phyloP scores from a whole-genome alignment of 495 filamentous ascomycete genomes.

The Podospora tetraspora region DNA sequence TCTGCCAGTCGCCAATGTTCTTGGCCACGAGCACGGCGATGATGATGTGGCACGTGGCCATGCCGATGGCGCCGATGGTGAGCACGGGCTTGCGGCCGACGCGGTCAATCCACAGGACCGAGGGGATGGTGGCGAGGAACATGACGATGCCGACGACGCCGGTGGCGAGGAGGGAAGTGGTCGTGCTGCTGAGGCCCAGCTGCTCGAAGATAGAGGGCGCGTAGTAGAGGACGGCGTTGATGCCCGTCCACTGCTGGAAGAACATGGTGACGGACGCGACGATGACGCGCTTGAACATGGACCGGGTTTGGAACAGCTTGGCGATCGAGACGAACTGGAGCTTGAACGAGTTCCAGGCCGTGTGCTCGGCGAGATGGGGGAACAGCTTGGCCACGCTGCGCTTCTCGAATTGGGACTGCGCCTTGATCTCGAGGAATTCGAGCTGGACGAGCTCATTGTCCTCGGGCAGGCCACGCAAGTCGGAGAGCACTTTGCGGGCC shows the following conservation, averaged over 20 bases:
- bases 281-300: constrained; percentile 72
- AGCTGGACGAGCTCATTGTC: constrained; percentile 64
- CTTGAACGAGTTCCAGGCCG: constrained; percentile 56
- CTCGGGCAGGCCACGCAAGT: constrained; percentile 53
- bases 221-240: constrained; percentile 67
- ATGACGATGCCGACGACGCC: constrained; percentile 77
- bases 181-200: constrained; percentile 59
- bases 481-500: constrained; percentile 60
- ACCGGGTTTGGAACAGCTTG: constrained; percentile 63
- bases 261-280: constrained; percentile 65
- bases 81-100: constrained; percentile 55
- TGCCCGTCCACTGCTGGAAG: constrained; percentile 74
- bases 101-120: constrained; percentile 61
- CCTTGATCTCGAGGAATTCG: constrained; percentile 79
- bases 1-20: constrained; percentile 53
- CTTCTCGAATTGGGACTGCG: constrained; percentile 75
- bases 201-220: constrained; percentile 68
- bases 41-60: constrained; percentile 62
- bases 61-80: constrained; percentile 52
- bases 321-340: constrained; percentile 68
- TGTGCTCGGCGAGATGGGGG: constrained; percentile 58
- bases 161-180: constrained; percentile 66
- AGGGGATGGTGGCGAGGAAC: constrained; percentile 61
- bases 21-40: constrained; percentile 68
- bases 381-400: constrained; percentile 65